These are phyloP conservation scores for Coniochaeta sp. DNA, from an alignment of 2,329 filamentous ascomycete species.

Conservation along the genomic window DNA sequence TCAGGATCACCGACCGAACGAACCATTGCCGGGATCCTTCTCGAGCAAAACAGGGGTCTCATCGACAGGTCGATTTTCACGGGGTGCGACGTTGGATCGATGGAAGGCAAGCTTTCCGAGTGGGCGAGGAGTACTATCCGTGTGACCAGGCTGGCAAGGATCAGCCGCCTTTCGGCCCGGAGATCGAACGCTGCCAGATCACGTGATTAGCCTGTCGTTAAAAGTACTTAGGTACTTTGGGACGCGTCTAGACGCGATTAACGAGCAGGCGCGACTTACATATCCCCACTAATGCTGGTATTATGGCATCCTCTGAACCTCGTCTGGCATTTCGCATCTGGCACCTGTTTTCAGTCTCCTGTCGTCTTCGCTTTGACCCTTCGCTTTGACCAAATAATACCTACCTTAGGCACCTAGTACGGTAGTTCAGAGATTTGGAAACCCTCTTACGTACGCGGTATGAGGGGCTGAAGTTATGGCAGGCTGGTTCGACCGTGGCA, in stretches of 20 bases:
- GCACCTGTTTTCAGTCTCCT: no score
- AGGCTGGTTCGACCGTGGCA: slow-evolving; percentile 30
- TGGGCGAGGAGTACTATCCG: neutral
- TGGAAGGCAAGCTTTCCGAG: slow-evolving; percentile 1
- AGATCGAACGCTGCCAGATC: neutral
- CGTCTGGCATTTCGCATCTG: no score
- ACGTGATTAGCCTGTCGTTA: neutral
- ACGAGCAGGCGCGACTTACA: neutral
- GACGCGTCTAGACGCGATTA: neutral
- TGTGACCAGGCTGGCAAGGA: neutral
- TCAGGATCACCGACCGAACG: neutral
- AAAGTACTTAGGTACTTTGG: neutral
- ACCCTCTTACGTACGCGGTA: neutral
- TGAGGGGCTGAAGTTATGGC: slow-evolving; percentile 21
- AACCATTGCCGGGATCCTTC: neutral
- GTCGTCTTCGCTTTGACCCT: no score
- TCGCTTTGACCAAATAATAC: no score
- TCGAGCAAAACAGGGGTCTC: neutral
- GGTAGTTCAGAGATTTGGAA: neutral
- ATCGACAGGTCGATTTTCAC: neutral
- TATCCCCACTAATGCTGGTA: neutral
- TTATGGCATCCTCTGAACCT: no score
- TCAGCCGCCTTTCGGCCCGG: neutral
- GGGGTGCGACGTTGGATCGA: slow-evolving; percentile 1
- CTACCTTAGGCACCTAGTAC: no score